These are phyloP conservation scores for Mucor circinelloides DNA, from an alignment of 371 early-diverging fungal species.

Conservation along the genomic window DNA sequence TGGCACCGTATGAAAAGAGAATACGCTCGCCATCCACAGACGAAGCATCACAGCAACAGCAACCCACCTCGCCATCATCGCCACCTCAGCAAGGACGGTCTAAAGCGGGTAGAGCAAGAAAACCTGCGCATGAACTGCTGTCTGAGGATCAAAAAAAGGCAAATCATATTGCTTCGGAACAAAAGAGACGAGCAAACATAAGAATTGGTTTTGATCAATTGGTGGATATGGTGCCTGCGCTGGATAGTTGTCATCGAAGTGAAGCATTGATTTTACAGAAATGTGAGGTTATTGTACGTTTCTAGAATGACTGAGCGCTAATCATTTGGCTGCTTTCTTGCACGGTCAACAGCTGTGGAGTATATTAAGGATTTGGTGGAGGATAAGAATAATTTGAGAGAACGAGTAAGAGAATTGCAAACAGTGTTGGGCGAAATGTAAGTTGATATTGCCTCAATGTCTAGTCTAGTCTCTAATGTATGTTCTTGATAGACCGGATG, in stretches of 20 bases:
- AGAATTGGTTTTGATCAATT: conserved; percentile 79
- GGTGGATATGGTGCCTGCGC: conserved; percentile 72
- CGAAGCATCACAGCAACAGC: not conserved
- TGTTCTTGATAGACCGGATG: conserved; percentile 10
- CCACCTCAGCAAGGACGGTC: not conserved
- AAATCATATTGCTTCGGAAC: conserved; percentile 92
- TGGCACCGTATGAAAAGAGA: conserved; percentile 3
- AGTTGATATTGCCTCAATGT: not conserved
- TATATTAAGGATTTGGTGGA: conserved; percentile 24
- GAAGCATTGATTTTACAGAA: conserved; percentile 47
- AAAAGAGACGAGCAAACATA: conserved; percentile 84
- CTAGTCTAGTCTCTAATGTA: not conserved
- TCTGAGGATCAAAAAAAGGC: conserved; percentile 88
- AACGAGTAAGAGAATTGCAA: conserved; percentile 15
- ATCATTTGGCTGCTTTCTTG: not conserved
- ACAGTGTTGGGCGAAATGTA: conserved; percentile 20
- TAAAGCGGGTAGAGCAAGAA: conserved; percentile 27
- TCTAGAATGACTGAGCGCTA: not conserved
- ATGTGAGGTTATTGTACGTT: conserved; percentile 7
- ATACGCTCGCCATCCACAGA: not conserved
- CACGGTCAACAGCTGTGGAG: conserved; percentile 15
- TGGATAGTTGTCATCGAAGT: conserved; percentile 57
- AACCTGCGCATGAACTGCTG: conserved; percentile 63
- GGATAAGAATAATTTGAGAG: conserved; percentile 16
- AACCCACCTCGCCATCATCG: not conserved